Evolutionary conservation across 176 grass and related monocot genomes (phyloP), one percentile per base, ranked within the genome.

Genomic region (Tuctoria greenei): DNA sequence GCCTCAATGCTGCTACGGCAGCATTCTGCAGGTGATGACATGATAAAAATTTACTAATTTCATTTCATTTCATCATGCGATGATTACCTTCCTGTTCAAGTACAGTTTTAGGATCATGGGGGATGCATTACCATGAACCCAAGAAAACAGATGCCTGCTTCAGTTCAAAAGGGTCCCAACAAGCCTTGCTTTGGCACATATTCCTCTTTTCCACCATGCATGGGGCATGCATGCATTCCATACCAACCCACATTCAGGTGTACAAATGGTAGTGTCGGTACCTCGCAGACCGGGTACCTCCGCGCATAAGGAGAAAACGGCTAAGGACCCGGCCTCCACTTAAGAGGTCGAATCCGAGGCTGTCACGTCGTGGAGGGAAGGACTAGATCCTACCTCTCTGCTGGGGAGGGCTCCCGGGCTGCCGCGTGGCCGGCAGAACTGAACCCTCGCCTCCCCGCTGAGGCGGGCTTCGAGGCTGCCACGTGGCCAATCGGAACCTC

Each of bases 161-260:
- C 50, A 36, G 27, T 66, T 50, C 26, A 68, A 68, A 71, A 42
- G 25, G 44, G 37, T 12, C 36, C 71, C 57, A 69, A 40, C 54
- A 84, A 40, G 16, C 15, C 55, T 69, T 54, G 56, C 47, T 85
- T 78, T 79, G 67, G 65, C 44, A 86, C 46, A 70, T 81, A 72
- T 51, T 82, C 79, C 40, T 65, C 26, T 46, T 45, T 76, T 43
- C 41, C 74, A 78, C 43, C 24, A 59, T 75, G 39, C 63, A 61
- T 59, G 63, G 28, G 31, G 51, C 70, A 82, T 57, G 63, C 52
- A 38, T 35, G 61, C 61, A 79, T 16, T 42, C 57, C 25, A 35
- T 34, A 72, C 34, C 36, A 72, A 78, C 26, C 8, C 3, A 3
- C 6, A 51, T 57, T 72, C 64, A 65, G 8, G 27, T 42, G 31